phyloP scores from a whole-genome alignment of 768 basidiomycete genomes.

The Suillus occidentalis region DNA sequence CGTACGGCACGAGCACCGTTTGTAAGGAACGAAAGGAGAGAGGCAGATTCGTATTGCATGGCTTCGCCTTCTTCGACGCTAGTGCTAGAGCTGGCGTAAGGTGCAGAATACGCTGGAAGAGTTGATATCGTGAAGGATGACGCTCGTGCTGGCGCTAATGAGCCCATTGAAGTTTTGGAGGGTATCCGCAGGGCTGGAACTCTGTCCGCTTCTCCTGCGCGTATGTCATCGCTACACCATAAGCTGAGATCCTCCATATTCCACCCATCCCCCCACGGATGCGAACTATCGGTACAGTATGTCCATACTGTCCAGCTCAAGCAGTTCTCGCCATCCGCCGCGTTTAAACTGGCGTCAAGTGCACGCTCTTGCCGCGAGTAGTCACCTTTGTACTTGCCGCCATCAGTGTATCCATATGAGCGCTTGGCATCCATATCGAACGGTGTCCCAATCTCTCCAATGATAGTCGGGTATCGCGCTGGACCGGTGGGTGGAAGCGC shows the following conservation, averaged over 20 bases:
- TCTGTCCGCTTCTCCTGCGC: conserved; percentile 12
- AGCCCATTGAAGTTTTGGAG: neutral
- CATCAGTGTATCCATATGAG: conserved; percentile 78
- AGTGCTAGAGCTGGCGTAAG: conserved; percentile 13
- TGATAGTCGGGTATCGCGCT: conserved; percentile 73
- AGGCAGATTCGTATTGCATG: neutral
- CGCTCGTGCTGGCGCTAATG: conserved; percentile 11
- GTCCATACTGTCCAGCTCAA: conserved; percentile 88
- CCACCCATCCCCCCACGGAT: conserved; percentile 95
- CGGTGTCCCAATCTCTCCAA: conserved; percentile 95
- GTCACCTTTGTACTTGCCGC: conserved; percentile 70
- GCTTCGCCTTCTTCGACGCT: neutral
- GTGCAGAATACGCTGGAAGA: conserved; percentile 17
- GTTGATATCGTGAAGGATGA: conserved; percentile 24
- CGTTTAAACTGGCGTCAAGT: conserved; percentile 82
- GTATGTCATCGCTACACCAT: conserved; percentile 78
- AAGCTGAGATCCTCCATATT: conserved; percentile 93
- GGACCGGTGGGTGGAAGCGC: conserved; percentile 12
- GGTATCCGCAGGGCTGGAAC: neutral
- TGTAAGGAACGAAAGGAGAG: conserved; percentile 61
- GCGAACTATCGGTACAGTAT: conserved; percentile 79
- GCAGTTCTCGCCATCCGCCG: conserved; percentile 70
- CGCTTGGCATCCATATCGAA: conserved; percentile 90
- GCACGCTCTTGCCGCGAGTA: conserved; percentile 78
- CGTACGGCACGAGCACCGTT: conserved; percentile 83